Evolutionary conservation across 2,329 filamentous ascomycete species (phyloP), one percentile per base, ranked within the genome.

Genomic region (Pseudogymnoascus sp.): DNA sequence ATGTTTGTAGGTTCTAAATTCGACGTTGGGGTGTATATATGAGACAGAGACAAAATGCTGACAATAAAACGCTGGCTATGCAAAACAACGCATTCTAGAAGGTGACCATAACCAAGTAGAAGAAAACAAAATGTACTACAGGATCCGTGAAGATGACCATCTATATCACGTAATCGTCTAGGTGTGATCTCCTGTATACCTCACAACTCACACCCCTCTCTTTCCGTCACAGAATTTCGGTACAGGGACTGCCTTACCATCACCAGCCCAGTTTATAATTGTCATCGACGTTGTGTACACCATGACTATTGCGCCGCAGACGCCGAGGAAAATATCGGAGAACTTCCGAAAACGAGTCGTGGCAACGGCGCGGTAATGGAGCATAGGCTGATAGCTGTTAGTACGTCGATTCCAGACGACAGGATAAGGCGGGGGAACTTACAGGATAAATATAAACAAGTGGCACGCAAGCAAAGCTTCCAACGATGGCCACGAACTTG

Each of bases 361-460:
- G 0, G 93, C 90, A 28, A 96, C 89, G 11, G 86, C 92, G 72
- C 83, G 88, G 77, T 90, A 90, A 73, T 99, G 95, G 61, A 99
- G 85, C 75, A 99, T 81, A 49, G 95, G 93, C 91, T 97, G 69
- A 63, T 18, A 38, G 42, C 9, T 60, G 61, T 68, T 62, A 67
- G 66, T 18, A 43, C 53, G 7, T 49, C 18, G 23, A 25, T 46
- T 25, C 3, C 18, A 60, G 23, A 34, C 28, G 11, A 21, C 5
- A 36, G 5, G 21, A 25, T 23, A 38, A 7, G 36, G 28, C n/a
- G 36, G 34, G 38, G 16, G 23, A 40, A 85, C 91, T 83, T 83
- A 97, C 93, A 68, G 95, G 96, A 74, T 99, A 99, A 62, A 99
- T 96, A 72, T 96, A 97, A 66, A 97, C 95, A 64, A 99, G 80